A percentile compares a stretch with the other conserved stretches of the same genome.
Conservation (phyloP, 495 filamentous ascomycete species). For the Aspergillus egyptiacus region DNA sequence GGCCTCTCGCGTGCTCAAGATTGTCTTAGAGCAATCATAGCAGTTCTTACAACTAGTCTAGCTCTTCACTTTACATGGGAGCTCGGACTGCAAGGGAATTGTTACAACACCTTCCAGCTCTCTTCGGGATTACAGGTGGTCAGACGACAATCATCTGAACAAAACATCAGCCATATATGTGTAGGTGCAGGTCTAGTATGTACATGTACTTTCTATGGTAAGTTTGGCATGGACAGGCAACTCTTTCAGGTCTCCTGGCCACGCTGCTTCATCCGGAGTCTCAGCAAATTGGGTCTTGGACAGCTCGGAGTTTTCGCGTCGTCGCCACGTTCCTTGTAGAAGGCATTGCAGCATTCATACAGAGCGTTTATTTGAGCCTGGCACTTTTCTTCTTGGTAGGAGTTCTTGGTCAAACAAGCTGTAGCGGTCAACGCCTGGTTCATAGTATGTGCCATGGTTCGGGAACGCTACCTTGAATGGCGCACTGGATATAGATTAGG, state of each 20-base stretch:
- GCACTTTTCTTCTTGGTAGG: slow-evolving; percentile 86
- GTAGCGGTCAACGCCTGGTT: slow-evolving; percentile 16
- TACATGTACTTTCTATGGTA: no score
- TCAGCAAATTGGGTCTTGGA: slow-evolving; percentile 71
- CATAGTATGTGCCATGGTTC: not conserved
- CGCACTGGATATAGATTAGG: slow-evolving; percentile 52
- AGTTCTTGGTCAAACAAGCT: slow-evolving; percentile 81
- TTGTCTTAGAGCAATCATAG: slow-evolving; percentile 78
- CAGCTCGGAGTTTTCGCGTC: slow-evolving; percentile 73
- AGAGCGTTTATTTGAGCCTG: slow-evolving; percentile 75
- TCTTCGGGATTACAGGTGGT: not conserved
- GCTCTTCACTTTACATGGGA: slow-evolving; percentile 47
- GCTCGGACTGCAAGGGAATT: slow-evolving; percentile 47
- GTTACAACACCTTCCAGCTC: slow-evolving; percentile 30
- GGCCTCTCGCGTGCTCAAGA: slow-evolving; percentile 97
- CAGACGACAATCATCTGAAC: no score
- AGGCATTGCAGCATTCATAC: slow-evolving; percentile 88
- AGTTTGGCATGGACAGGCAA: no score
- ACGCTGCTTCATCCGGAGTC: slow-evolving; percentile 83
- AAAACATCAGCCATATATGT: no score
- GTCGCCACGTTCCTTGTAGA: slow-evolving; percentile 79
- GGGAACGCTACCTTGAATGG: slow-evolving; percentile 68
- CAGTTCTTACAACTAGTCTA: slow-evolving; percentile 65
- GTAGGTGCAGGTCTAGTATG: not conserved
- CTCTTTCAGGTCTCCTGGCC: slow-evolving; percentile 30